Evolutionary conservation across 31 red algal species (phyloP), one percentile per base, ranked within the genome.

Genomic region (Porphyra umbilicalis): DNA sequence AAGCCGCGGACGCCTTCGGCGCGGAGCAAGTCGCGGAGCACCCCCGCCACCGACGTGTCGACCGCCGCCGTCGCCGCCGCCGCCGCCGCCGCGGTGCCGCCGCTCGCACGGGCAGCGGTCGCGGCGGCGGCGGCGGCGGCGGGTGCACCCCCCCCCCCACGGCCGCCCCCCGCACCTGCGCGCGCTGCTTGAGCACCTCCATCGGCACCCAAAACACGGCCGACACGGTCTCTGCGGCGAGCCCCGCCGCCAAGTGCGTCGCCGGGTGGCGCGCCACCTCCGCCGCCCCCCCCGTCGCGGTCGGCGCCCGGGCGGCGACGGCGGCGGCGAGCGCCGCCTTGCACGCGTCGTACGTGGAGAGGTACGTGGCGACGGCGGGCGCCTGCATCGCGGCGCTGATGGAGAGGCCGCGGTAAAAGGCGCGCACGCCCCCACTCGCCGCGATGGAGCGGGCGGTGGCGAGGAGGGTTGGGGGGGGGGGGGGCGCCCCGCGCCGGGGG

Each of bases 191-290:
- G 46, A 99, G 77, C 36, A 96, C 97, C 85, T 99, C 97, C 94
- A 99, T 99, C 6, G 97, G 97, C 13, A 95, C 94, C 94, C 94
- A 99, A 85, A 99, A 99, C 16, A 99, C 93, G 1, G 97, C 94
- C 44, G 80, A 83, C 0, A 96, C 91, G 15, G 93, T 85, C 80
- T 99, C 94, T 8, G 97, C 97, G 33, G 83, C 38, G 36, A 99
- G 87, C 9, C 97, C 97, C 32, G 91, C 86, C 10, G 82, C 80
- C 14, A 96, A 84, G 81, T 99, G 97, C 7, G 89, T 77, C 35
- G 77, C 82, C 8, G 88, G 86, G 44, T 89, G 88, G 32, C 81
- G 37, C 31, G 35, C 35, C 7, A 39, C 33, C 6, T 68, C 32
- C 35, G 31, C 75, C 13, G 32, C 38, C 5, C 38, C 38, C 7